Base-by-base conservation (phyloP, 116 monocot species). In the Trichopus zeylanicus region DNA sequence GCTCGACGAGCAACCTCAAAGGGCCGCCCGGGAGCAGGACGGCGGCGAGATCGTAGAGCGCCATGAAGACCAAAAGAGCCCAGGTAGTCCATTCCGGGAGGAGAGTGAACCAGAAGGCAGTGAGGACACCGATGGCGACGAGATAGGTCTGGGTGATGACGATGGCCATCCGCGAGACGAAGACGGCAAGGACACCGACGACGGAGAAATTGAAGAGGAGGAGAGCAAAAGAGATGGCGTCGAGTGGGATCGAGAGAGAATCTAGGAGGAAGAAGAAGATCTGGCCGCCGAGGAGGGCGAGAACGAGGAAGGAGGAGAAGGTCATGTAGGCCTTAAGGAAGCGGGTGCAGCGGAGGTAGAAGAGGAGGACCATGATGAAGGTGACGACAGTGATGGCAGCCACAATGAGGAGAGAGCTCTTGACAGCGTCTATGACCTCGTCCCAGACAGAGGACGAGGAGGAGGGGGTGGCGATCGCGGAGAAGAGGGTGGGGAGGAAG, bases 1-100 rank as follows among this genome's bases (percentile, higher is more conserved):
- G 66, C 81, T 99, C 92, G 23, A 99, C 85, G 18, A 99, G 75
- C 18, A 99, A 54, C 67, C 92, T 73, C 32, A 99, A 68, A 2
- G 99, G 99, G 13, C 99, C 99, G 16, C 65, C 78, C 0, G 92
- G 99, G 21, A 99, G 46, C 63, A 99, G 55, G 8, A 99, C 99
- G 7, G 99, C 92, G 1, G 88, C 88, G 26, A 92, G 57, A 57
- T 99, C 99, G 51, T 99, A 99, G 51, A 99, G 15, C 7, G 99
- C 64, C 75, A 99, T 80, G 57, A 86, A 63, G 28, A 99, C 60
- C 27, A 99, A 49, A 32, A 99, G 62, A 12, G 79, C 78, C 99
- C 99, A 99, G 3, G 92, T 81, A 24, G 99, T 99, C 99, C 92
- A 99, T 63, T 91, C 99, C 3, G 98, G 98, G 2, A 99, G 79